Evolutionary conservation across 2,329 filamentous ascomycete species (phyloP), one percentile per base, ranked within the genome.

Genomic region (Phoma sp.): DNA sequence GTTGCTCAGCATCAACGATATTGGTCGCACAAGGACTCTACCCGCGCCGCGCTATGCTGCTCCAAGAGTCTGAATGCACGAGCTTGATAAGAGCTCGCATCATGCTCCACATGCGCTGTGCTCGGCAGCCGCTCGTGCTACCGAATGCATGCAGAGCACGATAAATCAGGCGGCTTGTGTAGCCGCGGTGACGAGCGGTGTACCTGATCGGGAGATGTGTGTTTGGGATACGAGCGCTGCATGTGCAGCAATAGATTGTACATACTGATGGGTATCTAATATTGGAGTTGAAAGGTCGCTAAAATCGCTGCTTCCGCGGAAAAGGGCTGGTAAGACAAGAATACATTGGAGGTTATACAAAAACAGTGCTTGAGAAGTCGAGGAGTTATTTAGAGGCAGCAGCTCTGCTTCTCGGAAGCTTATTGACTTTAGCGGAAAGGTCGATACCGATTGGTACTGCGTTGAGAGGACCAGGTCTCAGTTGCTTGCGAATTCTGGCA

Each of bases 401-500:
- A 37, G 33, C 39, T 22, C 19, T 35, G 19, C 24, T 6, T 33
- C 17, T 17, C 15, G 8, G 33, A 21, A 7, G 13, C 8, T 24
- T 9, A 6, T 9, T 21, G 19, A 9, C 6, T 45, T 46, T 15
- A 17, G 29, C 35, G 13, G 21, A 10, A 21, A 10, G 13, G 2
- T n/a, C 21, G 13, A 17, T 17, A 5, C 13, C 24, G 38, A 21
- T 22, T 12, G 15, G 1, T 24, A 6, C 15, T 22, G 21, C 36
- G 6, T 17, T 35, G 1, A 31, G 31, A 17, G 44, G 24, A 17
- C 39, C 25, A 13, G 54, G 43, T 22, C 65, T 72, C 9, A 73
- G 36, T 32, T 66, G 51, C 37, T 65, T 71, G 24, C 92, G 77
- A 8, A 91, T 82, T 33, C 79, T 74, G 46, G 76, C 80, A 6